A percentile compares a stretch with the other conserved stretches of the same genome.
phyloP scores from a whole-genome alignment of 2,329 filamentous ascomycete genomes.

The Stachybotrys chartarum region DNA sequence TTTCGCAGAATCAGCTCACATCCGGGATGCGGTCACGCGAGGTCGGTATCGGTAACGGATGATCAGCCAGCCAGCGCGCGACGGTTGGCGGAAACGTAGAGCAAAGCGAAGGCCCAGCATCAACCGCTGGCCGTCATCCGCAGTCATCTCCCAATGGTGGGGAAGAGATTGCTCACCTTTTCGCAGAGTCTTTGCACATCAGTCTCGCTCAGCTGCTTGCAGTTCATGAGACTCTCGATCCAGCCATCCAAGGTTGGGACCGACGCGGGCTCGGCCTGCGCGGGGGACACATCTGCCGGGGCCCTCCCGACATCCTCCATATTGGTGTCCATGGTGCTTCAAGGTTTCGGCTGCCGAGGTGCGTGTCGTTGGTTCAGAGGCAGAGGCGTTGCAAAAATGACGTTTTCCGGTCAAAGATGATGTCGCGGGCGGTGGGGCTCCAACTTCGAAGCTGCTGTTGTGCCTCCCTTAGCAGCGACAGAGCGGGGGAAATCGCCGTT shows the following conservation, averaged over 20 bases:
- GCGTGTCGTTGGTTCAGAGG: slow-evolving; percentile 6
- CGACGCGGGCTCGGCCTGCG: slow-evolving; percentile 71
- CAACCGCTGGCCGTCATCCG: neutral
- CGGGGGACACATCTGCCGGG: slow-evolving; percentile 69
- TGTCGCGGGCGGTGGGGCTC: neutral
- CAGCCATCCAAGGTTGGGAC: slow-evolving; percentile 93
- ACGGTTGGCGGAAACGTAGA: neutral
- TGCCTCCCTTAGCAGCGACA: neutral
- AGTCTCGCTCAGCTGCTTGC: slow-evolving; percentile 93
- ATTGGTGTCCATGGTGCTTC: slow-evolving; percentile 75
- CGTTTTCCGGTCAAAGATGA: slow-evolving; percentile 10
- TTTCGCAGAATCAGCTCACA: slow-evolving; percentile 21
- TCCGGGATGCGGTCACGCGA: slow-evolving; percentile 20
- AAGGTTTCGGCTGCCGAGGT: slow-evolving; percentile 1
- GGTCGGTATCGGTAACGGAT: slow-evolving; percentile 4
- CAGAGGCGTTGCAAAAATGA: slow-evolving; percentile 14
- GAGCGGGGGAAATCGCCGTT: neutral
- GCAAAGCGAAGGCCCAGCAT: neutral
- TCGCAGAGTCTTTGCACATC: slow-evolving; percentile 97
- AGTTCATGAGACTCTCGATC: slow-evolving; percentile 97
- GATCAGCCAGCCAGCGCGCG: neutral
- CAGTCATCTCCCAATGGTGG: neutral
- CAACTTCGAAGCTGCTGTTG: neutral
- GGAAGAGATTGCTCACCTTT: slow-evolving; percentile 55
- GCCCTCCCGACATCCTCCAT: slow-evolving; percentile 97